phyloP scores from a whole-genome alignment of 2,329 filamentous ascomycete genomes.

The Aspergillus thermomutatus region DNA sequence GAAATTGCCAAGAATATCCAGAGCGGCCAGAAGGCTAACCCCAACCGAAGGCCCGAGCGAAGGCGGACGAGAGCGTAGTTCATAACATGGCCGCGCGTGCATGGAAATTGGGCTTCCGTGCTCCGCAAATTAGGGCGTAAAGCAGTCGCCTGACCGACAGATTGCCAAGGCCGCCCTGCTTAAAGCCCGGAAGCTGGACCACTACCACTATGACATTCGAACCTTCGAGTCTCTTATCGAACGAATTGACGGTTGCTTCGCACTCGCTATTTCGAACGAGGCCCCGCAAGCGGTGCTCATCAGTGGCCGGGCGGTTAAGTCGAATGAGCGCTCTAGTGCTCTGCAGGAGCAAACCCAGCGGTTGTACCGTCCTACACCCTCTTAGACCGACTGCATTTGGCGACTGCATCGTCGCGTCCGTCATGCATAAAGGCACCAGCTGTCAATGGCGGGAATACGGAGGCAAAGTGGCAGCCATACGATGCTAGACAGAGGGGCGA shows the following conservation, averaged over 20 bases:
- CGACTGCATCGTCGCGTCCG: no score
- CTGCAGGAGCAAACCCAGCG: no score
- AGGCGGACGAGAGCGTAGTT: conserved; percentile 16
- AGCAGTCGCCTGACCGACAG: conserved; percentile 17
- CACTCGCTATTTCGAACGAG: conserved; percentile 9
- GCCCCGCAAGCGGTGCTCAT: no score
- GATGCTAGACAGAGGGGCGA: no score
- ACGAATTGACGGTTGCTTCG: conserved; percentile 15
- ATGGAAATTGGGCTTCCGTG: conserved; percentile 16
- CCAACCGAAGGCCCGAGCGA: not conserved
- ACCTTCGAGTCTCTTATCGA: conserved; percentile 16
- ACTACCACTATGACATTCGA: conserved; percentile 17
- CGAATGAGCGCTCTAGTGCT: no score
- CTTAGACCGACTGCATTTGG: no score
- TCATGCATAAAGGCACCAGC: no score
- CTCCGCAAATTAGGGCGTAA: conserved; percentile 12
- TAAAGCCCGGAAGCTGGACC: conserved; percentile 16
- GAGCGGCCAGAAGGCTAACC: conserved; percentile 7
- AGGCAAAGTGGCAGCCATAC: no score
- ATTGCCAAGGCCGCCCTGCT: conserved; percentile 18
- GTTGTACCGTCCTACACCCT: no score
- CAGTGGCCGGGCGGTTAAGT: no score
- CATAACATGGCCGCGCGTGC: conserved; percentile 19
- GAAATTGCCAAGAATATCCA: conserved; percentile 12
- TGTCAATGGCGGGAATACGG: no score